Conservation (phyloP, 805 yeast genomes). For the Zygotorulaspora sp. region DNA sequence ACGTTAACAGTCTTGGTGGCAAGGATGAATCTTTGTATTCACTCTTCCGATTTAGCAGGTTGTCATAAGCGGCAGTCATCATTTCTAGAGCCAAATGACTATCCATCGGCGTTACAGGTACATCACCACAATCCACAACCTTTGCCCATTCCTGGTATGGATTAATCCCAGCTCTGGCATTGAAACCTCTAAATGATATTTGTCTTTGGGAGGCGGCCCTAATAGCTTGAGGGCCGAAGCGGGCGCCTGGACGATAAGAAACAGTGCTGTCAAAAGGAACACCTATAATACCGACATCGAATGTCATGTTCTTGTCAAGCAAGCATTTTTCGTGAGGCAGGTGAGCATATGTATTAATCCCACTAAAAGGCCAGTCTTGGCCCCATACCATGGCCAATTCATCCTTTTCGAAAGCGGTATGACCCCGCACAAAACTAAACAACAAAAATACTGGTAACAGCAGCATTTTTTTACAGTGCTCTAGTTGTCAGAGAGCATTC, state of each 20-base stretch:
- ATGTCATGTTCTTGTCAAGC: slow-evolving; percentile 41
- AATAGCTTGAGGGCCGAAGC: slow-evolving; percentile 77
- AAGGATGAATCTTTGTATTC: slow-evolving; percentile 19
- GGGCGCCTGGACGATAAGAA: slow-evolving; percentile 72
- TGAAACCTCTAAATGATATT: slow-evolving; percentile 62
- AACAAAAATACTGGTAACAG: no score
- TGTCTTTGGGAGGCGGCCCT: slow-evolving; percentile 70
- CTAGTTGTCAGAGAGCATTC: no score
- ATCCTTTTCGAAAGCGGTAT: neutral
- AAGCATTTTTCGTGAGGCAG: slow-evolving; percentile 58
- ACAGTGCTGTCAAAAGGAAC: slow-evolving; percentile 83
- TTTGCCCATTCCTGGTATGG: slow-evolving; percentile 54
- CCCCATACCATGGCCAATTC: slow-evolving; percentile 48
- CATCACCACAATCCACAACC: slow-evolving; percentile 63
- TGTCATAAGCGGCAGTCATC: slow-evolving; percentile 54
- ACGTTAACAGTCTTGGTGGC: slow-evolving; percentile 61
- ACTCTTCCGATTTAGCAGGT: slow-evolving; percentile 41
- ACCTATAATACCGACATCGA: slow-evolving; percentile 71
- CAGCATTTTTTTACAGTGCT: no score
- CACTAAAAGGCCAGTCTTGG: slow-evolving; percentile 65
- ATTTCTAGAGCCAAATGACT: slow-evolving; percentile 59
- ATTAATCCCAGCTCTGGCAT: slow-evolving; percentile 56
- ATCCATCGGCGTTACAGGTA: slow-evolving; percentile 65
- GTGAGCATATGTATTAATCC: slow-evolving; percentile 71
- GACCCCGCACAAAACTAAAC: no score